Percentiles rank a stretch among this genome's conserved stretches.
Conservation (phyloP, 805 yeast genomes). For the Spathaspora arborariae region DNA sequence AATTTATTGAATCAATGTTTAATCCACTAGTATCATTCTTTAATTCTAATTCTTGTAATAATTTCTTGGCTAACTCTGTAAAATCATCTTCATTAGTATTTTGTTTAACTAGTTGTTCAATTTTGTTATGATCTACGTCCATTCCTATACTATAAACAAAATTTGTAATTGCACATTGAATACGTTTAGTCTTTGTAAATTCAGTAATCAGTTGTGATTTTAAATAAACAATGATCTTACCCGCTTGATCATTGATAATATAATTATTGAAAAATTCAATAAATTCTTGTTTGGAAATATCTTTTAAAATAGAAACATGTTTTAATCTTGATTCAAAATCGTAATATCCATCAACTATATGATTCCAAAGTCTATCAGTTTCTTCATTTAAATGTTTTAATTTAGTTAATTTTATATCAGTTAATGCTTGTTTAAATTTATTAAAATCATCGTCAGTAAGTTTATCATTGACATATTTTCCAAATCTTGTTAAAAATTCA, state of each 20-base stretch:
- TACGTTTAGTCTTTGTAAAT: slow-evolving; percentile 15
- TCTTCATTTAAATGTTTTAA: slow-evolving; percentile 80
- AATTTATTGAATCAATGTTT: neutral
- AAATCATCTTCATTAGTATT: slow-evolving; percentile 1
- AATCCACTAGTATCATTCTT: neutral
- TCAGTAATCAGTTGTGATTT: slow-evolving; percentile 44
- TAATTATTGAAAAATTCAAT: slow-evolving; percentile 48
- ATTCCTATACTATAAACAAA: slow-evolving; percentile 19
- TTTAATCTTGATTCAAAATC: slow-evolving; percentile 60
- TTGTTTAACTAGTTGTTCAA: slow-evolving; percentile 15
- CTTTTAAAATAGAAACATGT: slow-evolving; percentile 54
- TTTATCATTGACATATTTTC: slow-evolving; percentile 36
- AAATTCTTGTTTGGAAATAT: slow-evolving; percentile 55
- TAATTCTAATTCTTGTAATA: neutral
- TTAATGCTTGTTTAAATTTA: slow-evolving; percentile 66
- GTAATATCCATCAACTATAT: slow-evolving; percentile 72
- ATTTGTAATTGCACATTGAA: slow-evolving; percentile 25
- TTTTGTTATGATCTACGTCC: slow-evolving; percentile 20
- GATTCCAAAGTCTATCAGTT: slow-evolving; percentile 56
- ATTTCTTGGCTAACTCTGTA: slow-evolving; percentile 2
- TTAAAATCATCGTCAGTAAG: slow-evolving; percentile 63
- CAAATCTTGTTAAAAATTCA: slow-evolving; percentile 52
- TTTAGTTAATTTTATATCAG: slow-evolving; percentile 63
- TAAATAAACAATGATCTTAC: slow-evolving; percentile 35
- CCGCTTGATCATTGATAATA: slow-evolving; percentile 12